Percentiles rank a stretch among this genome's conserved stretches.
Evolutionary conservation across 345 rosid genomes (phyloP).

Genomic region (Pistacia atlantica): DNA sequence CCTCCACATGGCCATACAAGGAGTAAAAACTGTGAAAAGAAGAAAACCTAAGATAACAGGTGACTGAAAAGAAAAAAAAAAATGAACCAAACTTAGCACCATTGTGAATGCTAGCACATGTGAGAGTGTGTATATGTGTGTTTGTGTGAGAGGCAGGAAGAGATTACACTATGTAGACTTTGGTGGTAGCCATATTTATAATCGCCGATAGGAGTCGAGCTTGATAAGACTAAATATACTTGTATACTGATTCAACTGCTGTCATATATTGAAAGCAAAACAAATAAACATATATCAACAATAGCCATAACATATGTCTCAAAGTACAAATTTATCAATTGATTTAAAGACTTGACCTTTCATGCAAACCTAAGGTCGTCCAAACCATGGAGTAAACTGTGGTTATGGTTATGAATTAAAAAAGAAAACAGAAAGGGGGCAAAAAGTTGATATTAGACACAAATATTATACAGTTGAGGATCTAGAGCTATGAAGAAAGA

Average conservation of each 20-base stretch:
- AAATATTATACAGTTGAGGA: neutral
- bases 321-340: neutral
- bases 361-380: neutral
- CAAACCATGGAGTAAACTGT: neutral
- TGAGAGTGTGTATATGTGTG: neutral
- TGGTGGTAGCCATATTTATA: slow-evolving; percentile 52
- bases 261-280: slow-evolving; percentile 12
- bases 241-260: neutral
- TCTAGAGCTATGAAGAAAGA: neutral
- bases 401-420: neutral
- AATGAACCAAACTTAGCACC: neutral
- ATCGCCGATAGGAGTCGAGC: neutral
- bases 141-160: neutral
- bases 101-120: neutral
- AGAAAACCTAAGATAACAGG: neutral
- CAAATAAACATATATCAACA: slow-evolving; percentile 1
- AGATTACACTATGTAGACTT: slow-evolving; percentile 63
- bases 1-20: slow-evolving; percentile 82
- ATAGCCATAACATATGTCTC: neutral
- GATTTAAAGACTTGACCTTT: neutral
- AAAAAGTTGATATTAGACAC: neutral
- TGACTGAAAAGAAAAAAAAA: neutral
- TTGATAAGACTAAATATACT: neutral
- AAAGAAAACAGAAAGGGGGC: neutral
- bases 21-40: slow-evolving; percentile 62